These are phyloP conservation scores for Cladophialophora bantiana DNA, from an alignment of 2,329 filamentous ascomycete species.

Conservation along the genomic window DNA sequence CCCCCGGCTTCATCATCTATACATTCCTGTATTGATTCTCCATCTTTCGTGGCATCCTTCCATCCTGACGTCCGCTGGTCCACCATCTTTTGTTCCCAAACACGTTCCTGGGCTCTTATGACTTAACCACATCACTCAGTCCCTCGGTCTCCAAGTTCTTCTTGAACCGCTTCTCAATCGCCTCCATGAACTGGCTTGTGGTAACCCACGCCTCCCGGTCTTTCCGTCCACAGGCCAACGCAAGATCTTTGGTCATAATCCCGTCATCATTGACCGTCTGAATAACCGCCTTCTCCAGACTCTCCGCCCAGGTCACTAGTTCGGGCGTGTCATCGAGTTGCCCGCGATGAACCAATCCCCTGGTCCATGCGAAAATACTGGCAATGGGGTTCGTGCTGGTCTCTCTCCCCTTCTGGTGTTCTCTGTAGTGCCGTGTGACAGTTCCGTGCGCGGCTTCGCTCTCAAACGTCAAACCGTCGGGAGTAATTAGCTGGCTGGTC, in stretches of 20 bases:
- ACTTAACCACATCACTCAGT: slow-evolving; percentile 30
- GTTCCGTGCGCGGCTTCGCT: slow-evolving; percentile 98
- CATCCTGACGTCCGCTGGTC: neutral
- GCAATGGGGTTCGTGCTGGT: slow-evolving; percentile 99
- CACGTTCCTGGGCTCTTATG: neutral
- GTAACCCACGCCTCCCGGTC: slow-evolving; percentile 86
- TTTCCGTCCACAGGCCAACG: slow-evolving; percentile 90
- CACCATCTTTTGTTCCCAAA: neutral
- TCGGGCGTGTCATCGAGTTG: slow-evolving; percentile 93
- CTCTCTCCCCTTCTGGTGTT: slow-evolving; percentile 97
- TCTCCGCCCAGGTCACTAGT: slow-evolving; percentile 87
- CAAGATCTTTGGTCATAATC: slow-evolving; percentile 99
- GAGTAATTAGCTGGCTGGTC: slow-evolving; percentile 97
- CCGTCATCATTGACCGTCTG: slow-evolving; percentile 93
- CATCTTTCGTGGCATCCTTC: neutral
- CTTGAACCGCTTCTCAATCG: slow-evolving; percentile 91
- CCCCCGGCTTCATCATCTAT: neutral
- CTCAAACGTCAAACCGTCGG: slow-evolving; percentile 95
- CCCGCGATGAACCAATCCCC: slow-evolving; percentile 90
- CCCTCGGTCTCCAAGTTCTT: slow-evolving; percentile 69
- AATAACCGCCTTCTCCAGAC: slow-evolving; percentile 88
- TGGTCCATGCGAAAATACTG: slow-evolving; percentile 98
- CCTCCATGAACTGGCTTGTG: slow-evolving; percentile 87
- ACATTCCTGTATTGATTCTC: neutral
- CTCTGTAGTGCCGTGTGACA: slow-evolving; percentile 96